Evolutionary conservation across 768 basidiomycete genomes (phyloP), one percentile per base, ranked within the genome.

Genomic region (Naganishia vaughanmartiniae): DNA sequence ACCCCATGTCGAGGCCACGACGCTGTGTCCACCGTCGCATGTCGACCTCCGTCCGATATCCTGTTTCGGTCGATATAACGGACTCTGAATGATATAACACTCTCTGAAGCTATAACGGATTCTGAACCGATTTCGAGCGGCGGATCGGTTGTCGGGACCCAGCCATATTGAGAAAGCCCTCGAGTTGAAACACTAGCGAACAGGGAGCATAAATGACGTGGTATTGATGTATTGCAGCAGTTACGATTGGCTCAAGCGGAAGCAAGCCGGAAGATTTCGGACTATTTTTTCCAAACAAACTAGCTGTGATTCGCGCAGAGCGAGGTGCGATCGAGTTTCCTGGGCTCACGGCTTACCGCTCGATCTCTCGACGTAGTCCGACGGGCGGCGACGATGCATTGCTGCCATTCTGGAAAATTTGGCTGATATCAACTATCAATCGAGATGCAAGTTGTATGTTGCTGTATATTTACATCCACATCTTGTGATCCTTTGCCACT

Each of bases 391-490:
- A n/a, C 21, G 48, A 51, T 51, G 48, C n/a, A 51, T 42, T 7
- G 42, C 42, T 42, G 5, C 42, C 42, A 42, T 7, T 42, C 42
- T 42, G 42, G 42, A 42, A 42, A 42, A 42, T 42, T 42, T 42
- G 42, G 42, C 42, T 42, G 42, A 42, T 42, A 42, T 42, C 42
- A 42, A 42, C 42, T 9, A 42, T 42, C 42, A 42, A 42, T 42
- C 42, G 42, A 42, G 42, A 42, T 42, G 10, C 42, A 42, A 42
- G 33, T 11, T 42, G 39, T 46, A 24, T 0, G 1, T 30, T 45
- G 60, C 42, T 63, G 60, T 63, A 63, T 63, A 63, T n/a, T 26
- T 45, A 45, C 60, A n/a, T n/a, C 39, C 24, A 42, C 14, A 26
- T 63, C 39, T 30, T 45, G 36, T 30, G 36, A 10, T 45, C 42